Evolutionary conservation across 1,139 yeast species (phyloP).

Genomic region (Kodamaea anthophila): DNA sequence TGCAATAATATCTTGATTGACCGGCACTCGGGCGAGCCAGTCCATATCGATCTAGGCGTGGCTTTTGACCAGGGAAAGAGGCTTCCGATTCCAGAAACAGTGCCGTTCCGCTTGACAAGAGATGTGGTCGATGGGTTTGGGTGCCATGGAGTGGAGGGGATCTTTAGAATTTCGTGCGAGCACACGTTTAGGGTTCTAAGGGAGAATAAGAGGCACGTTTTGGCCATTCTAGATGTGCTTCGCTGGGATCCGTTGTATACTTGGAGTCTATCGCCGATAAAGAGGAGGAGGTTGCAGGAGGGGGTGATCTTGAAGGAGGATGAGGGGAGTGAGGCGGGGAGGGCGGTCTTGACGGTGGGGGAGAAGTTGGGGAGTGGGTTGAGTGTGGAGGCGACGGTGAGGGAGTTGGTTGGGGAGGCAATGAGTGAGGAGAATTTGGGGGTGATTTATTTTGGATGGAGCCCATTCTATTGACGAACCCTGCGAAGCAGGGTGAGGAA

Average conservation of each 20-base stretch:
- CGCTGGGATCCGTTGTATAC: conserved; percentile 89
- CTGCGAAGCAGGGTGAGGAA: no score
- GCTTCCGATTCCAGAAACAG: conserved; percentile 83
- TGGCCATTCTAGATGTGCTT: conserved; percentile 79
- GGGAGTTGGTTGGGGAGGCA: conserved; percentile 77
- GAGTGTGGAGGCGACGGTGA: conserved; percentile 77
- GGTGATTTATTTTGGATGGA: conserved; percentile 80
- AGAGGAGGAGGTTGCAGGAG: conserved; percentile 52
- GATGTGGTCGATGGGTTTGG: conserved; percentile 95
- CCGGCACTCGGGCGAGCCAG: conserved; percentile 74
- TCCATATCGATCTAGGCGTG: conserved; percentile 93
- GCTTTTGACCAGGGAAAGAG: conserved; percentile 90
- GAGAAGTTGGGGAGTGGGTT: conserved; percentile 68
- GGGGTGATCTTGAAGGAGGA: conserved; percentile 28
- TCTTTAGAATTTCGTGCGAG: conserved; percentile 68
- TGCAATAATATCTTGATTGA: conserved; percentile 87
- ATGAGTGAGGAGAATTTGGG: conserved; percentile 63
- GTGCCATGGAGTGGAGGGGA: conserved; percentile 70
- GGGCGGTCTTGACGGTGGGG: conserved; percentile 69
- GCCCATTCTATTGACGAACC: conserved; percentile 48
- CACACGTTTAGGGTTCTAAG: conserved; percentile 66
- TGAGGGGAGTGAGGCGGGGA: conserved; percentile 69
- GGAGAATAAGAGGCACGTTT: conserved; percentile 58
- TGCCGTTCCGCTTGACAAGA: conserved; percentile 86
- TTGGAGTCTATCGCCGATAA: conserved; percentile 77